These are phyloP conservation scores for Syzygium malaccense DNA, from an alignment of 441 rosid species.

Conservation along the genomic window DNA sequence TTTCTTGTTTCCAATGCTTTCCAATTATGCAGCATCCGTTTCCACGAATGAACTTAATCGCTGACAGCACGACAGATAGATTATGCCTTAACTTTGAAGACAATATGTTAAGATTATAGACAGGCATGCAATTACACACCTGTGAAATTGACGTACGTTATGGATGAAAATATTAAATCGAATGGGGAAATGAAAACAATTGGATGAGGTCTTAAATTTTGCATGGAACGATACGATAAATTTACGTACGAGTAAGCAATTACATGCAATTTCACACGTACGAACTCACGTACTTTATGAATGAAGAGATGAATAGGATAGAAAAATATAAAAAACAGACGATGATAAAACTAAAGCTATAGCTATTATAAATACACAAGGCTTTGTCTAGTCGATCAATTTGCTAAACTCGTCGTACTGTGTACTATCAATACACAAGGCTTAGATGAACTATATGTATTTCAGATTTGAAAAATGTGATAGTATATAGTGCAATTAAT, in stretches of 20 bases:
- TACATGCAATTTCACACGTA: not conserved
- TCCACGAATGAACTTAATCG: not conserved
- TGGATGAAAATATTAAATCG: not conserved
- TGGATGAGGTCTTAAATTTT: not conserved
- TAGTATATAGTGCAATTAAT: not conserved
- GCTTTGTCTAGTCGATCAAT: not conserved
- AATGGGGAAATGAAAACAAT: not conserved
- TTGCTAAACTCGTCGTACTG: not conserved
- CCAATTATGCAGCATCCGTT: not conserved
- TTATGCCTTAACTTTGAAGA: not conserved
- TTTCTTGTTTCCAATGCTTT: not conserved
- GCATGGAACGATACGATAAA: not conserved
- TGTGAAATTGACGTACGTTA: not conserved
- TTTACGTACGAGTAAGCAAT: not conserved
- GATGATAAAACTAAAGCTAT: not conserved
- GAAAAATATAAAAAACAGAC: not conserved
- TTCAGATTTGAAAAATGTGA: not conserved
- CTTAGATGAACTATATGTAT: not conserved
- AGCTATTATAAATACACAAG: not conserved
- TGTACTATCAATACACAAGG: not conserved
- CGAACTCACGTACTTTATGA: not conserved
- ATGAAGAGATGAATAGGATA: not conserved
- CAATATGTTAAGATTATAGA: not conserved
- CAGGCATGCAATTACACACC: not conserved
- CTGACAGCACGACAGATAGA: not conserved